Conservation (phyloP, 2,329 filamentous ascomycete species). For the Curvularia spicifera region DNA sequence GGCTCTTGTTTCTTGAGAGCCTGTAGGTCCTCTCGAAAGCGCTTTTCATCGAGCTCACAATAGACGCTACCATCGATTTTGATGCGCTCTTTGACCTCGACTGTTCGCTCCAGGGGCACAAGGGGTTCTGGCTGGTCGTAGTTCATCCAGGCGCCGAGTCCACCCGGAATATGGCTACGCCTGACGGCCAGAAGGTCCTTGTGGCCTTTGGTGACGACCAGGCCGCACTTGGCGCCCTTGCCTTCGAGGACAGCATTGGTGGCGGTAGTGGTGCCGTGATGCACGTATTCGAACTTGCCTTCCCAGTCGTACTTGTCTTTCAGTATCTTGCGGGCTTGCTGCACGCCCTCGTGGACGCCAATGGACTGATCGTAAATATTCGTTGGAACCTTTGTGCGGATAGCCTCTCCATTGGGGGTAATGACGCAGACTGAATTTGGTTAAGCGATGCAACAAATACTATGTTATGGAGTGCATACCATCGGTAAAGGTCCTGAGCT, state of each 20-base stretch:
- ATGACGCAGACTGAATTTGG: slow-evolving; percentile 50
- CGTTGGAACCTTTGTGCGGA: slow-evolving; percentile 56
- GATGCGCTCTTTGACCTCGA: slow-evolving; percentile 56
- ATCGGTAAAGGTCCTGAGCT: slow-evolving; percentile 56
- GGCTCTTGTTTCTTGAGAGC: slow-evolving; percentile 51
- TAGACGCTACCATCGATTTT: slow-evolving; percentile 53
- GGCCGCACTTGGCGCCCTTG: slow-evolving; percentile 56
- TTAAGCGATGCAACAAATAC: background rate
- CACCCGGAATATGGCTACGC: slow-evolving; percentile 59
- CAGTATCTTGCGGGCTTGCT: slow-evolving; percentile 51
- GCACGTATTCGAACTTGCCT: slow-evolving; percentile 57
- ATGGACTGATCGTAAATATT: slow-evolving; percentile 57
- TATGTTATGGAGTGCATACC: slow-evolving; percentile 16
- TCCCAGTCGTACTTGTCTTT: slow-evolving; percentile 51
- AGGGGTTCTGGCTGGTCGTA: slow-evolving; percentile 57
- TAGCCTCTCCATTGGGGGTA: slow-evolving; percentile 53
- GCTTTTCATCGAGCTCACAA: slow-evolving; percentile 48
- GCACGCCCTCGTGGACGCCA: slow-evolving; percentile 55
- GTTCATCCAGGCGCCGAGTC: slow-evolving; percentile 58
- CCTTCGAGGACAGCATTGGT: slow-evolving; percentile 60
- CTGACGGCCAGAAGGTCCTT: slow-evolving; percentile 57
- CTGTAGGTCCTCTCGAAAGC: slow-evolving; percentile 49
- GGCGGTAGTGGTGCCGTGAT: slow-evolving; percentile 59
- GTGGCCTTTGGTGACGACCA: slow-evolving; percentile 58
- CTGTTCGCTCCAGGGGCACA: slow-evolving; percentile 57